Percentiles rank a stretch among this genome's conserved stretches.
These are phyloP conservation scores for Coemansia guatemalensis DNA, from an alignment of 192 early-diverging fungal species.

Conservation along the genomic window DNA sequence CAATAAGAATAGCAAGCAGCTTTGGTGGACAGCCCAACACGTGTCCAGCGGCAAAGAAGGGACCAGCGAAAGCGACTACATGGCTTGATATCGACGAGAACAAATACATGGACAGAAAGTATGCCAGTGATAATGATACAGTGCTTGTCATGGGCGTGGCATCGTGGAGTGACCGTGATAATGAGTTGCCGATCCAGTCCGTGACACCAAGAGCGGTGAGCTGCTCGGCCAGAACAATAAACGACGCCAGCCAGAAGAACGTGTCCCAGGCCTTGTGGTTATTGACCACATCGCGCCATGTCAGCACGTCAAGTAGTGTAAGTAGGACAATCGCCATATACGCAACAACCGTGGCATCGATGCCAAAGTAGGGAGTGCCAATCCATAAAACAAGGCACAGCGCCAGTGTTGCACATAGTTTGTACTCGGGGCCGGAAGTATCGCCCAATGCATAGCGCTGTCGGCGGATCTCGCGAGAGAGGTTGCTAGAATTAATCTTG, in stretches of 20 bases:
- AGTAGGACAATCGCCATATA: slow-evolving; percentile 60
- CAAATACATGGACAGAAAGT: slow-evolving; percentile 71
- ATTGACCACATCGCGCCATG: slow-evolving; percentile 65
- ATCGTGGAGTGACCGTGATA: slow-evolving; percentile 49
- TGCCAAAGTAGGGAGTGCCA: slow-evolving; percentile 56
- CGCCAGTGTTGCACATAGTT: slow-evolving; percentile 56
- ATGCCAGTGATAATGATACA: slow-evolving; percentile 55
- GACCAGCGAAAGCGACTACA: slow-evolving; percentile 65
- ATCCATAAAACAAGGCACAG: slow-evolving; percentile 64
- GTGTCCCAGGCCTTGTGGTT: slow-evolving; percentile 80
- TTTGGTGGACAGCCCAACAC: slow-evolving; percentile 58
- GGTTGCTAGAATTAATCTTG: slow-evolving; percentile 17
- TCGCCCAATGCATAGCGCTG: slow-evolving; percentile 28
- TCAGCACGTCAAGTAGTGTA: slow-evolving; percentile 58
- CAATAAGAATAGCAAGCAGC: slow-evolving; percentile 59
- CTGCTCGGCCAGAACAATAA: slow-evolving; percentile 75
- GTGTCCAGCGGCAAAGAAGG: slow-evolving; percentile 72
- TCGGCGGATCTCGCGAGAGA: slow-evolving; percentile 26
- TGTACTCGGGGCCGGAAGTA: slow-evolving; percentile 32
- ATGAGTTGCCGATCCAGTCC: slow-evolving; percentile 60
- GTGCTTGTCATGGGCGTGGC: slow-evolving; percentile 44
- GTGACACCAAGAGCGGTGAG: slow-evolving; percentile 69
- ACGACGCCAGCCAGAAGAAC: slow-evolving; percentile 79
- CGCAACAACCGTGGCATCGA: slow-evolving; percentile 70
- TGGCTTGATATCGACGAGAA: slow-evolving; percentile 76